phyloP scores from a whole-genome alignment of 768 basidiomycete genomes.

The Suillus subalutaceus region DNA sequence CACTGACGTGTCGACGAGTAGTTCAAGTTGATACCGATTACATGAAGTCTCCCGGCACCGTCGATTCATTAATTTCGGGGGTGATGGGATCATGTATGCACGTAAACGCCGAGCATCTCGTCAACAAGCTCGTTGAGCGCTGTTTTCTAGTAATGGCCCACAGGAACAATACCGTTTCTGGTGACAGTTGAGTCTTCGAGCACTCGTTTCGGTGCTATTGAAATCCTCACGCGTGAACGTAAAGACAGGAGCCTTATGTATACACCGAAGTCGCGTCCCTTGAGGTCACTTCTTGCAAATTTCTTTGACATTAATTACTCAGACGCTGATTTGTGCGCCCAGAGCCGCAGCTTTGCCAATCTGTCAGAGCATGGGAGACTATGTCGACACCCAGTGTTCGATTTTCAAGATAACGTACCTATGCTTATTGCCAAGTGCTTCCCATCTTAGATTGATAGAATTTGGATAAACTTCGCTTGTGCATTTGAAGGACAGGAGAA shows the following conservation, averaged over 20 bases:
- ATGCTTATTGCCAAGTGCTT: slow-evolving; percentile 6
- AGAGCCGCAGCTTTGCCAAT: not conserved
- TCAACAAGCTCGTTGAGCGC: not conserved
- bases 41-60: not conserved
- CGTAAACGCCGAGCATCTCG: slow-evolving; percentile 2
- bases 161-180: slow-evolving; percentile 3
- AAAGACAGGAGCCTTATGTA: not conserved
- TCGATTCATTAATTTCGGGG: slow-evolving; percentile 10
- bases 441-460: slow-evolving; percentile 2
- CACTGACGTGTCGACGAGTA: not conserved
- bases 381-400: not conserved
- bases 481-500: slow-evolving; percentile 8
- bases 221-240: slow-evolving; percentile 5
- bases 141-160: slow-evolving; percentile 1
- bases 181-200: slow-evolving; percentile 6
- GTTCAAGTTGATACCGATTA: not conserved
- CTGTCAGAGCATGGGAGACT: slow-evolving; percentile 8
- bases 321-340: not conserved
- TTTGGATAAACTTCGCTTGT: slow-evolving; percentile 15
- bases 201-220: not conserved
- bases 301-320: slow-evolving; percentile 1
- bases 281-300: not conserved
- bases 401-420: slow-evolving; percentile 9
- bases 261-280: not conserved
- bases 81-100: slow-evolving; percentile 3